These are phyloP conservation scores for Parsonsia alboflavescens DNA, from an alignment of 257 asterid genomes.

Conservation along the genomic window DNA sequence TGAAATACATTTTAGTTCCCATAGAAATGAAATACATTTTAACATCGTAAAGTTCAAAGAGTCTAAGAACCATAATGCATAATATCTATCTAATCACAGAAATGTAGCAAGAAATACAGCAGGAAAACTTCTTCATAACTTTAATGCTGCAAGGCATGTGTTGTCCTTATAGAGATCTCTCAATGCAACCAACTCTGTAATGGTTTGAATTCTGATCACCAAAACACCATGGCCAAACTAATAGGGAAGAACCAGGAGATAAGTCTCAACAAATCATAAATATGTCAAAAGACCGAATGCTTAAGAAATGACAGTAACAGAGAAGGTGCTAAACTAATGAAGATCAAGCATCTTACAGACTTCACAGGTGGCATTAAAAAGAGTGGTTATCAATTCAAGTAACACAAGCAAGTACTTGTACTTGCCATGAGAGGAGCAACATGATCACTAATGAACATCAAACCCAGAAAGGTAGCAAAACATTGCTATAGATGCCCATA, in stretches of 20 bases:
- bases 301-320: not conserved
- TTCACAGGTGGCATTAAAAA: not conserved
- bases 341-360: not conserved
- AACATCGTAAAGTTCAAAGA: not conserved
- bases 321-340: not conserved
- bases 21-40: not conserved
- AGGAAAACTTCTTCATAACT: not conserved
- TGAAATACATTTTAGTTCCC: not conserved
- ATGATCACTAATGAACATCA: not conserved
- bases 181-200: not conserved
- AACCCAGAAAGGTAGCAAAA: not conserved
- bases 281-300: not conserved
- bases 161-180: not conserved
- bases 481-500: not conserved
- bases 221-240: not conserved
- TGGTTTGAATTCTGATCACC: not conserved
- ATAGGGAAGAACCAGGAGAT: not conserved
- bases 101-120: not conserved
- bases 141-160: not conserved
- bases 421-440: not conserved
- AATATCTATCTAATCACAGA: constrained; percentile 5
- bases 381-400: not conserved
- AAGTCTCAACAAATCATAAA: not conserved
- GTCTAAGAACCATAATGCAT: not conserved
- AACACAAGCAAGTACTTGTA: not conserved